A percentile compares a stretch with the other conserved stretches of the same genome.
Evolutionary conservation across 2,329 filamentous ascomycete genomes (phyloP).

Genomic region (Aspergillus clavatus): DNA sequence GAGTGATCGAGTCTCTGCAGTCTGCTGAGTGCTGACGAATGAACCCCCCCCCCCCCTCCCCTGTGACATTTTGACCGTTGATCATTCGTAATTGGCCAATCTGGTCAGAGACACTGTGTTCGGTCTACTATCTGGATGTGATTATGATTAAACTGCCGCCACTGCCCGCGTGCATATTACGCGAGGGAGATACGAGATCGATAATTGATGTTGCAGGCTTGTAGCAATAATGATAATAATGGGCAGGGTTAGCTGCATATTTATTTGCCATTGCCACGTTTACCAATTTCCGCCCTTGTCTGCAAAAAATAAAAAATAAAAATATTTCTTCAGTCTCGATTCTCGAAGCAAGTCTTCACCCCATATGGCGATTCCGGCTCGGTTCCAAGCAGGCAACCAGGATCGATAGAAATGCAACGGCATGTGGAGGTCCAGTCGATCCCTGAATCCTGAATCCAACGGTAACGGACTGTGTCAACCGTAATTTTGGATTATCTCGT

Average conservation of each 20-base stretch:
- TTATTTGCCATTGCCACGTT: no score
- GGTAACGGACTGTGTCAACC: no score
- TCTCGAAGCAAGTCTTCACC: no score
- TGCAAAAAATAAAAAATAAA: no score
- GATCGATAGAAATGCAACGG: conserved; percentile 17
- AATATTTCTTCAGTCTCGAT: no score
- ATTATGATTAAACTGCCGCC: neutral
- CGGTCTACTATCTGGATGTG: neutral
- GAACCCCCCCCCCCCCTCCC: no score
- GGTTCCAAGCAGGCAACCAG: conserved; percentile 10
- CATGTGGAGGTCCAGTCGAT: conserved; percentile 16
- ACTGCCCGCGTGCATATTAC: neutral
- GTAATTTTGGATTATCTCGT: no score
- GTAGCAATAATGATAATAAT: no score
- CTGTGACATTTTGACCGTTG: no score
- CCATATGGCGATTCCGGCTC: neutral
- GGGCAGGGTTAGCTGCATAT: no score
- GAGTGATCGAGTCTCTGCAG: neutral
- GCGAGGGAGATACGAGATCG: neutral
- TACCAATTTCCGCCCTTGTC: no score
- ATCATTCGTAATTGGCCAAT: neutral
- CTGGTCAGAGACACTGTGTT: neutral
- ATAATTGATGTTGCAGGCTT: neutral
- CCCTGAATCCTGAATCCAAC: conserved; percentile 13
- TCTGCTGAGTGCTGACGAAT: neutral